Percentiles rank a stretch among this genome's conserved stretches.
Conservation (phyloP, 139 green algal species). For the Chlamydomonas urium region DNA sequence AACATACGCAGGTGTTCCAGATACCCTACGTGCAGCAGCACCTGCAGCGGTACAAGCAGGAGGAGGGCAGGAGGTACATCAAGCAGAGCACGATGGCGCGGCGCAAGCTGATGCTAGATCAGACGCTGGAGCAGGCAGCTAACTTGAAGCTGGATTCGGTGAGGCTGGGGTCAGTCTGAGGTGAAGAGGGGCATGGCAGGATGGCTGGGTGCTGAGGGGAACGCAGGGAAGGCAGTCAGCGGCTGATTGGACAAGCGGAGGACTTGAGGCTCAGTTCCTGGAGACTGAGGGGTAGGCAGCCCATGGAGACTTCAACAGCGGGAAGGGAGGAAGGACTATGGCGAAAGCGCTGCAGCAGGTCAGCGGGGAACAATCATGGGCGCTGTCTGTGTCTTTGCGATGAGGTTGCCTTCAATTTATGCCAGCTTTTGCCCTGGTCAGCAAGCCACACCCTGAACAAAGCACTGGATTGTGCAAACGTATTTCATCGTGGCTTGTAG, state of each 20-base stretch:
- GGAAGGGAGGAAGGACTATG: no score
- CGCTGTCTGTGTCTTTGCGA: no score
- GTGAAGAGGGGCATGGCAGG: not conserved
- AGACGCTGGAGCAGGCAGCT: not conserved
- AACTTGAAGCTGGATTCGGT: not conserved
- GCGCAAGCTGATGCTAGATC: conserved; percentile 19
- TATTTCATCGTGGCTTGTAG: not conserved
- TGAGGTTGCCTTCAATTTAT: no score
- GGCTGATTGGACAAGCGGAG: no score
- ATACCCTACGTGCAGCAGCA: conserved; percentile 46
- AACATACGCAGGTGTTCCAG: conserved; percentile 45
- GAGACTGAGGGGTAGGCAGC: no score
- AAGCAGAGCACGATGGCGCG: not conserved
- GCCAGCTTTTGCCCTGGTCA: no score
- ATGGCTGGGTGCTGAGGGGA: no score
- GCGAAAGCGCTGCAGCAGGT: no score
- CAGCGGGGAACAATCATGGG: no score
- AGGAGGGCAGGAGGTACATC: conserved; percentile 1
- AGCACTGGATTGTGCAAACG: not conserved
- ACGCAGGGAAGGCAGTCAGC: no score
- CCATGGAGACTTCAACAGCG: no score
- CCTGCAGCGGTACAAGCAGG: conserved; percentile 39
- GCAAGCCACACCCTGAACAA: not conserved
- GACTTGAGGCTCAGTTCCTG: no score
- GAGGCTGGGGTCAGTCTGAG: not conserved